Evolutionary conservation across 768 basidiomycete genomes (phyloP), one percentile per base, ranked within the genome.

Genomic region (Pisolithus sp.): DNA sequence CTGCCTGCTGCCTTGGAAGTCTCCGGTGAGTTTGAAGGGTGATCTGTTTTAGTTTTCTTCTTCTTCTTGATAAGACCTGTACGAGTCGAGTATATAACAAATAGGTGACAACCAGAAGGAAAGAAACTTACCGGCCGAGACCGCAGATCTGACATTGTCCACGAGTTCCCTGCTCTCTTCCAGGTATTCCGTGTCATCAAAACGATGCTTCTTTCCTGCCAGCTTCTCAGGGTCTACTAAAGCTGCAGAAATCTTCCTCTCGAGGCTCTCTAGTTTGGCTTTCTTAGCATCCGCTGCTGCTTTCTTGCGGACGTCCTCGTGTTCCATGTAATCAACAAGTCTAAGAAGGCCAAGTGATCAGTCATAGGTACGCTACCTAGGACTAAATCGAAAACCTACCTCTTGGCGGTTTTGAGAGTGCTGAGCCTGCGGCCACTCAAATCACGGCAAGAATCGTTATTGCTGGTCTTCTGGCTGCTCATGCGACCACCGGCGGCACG

Each of bases 401-500:
- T 87, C 68, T 96, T 91, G 1, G 95, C 96, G 60, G 97, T 93
- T 69, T 97, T 96, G 63, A 99, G 83, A 0, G 95, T 96, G 61
- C 89, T 91, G 24, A 99, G 73, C 55, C 93, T 75, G 46, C 95
- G 73, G 2, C 95, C 95, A 53, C 79, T 93, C 36, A 99, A 76
- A 64, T 98, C 96, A 45, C 96, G 74, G 66, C 93, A 96, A 7
- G 89, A 90, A 65, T 98, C 94, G 56, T 93, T 93, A 68, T 93
- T 94, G 68, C 77, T 93, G 21, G 92, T 93, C 75, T 93, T 93
- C 73, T 93, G 91, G 59, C 86, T 89, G 63, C 88, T 91, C 96
- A 99, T 99, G 30, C 95, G 81, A 12, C 96, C 95, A 57, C 96
- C 96, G 13, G 95, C 95, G 0, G 96, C 95, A 67, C 96, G 81